Evolutionary conservation across 2,329 filamentous ascomycete genomes (phyloP).

Genomic region (Fusarium temperatum): DNA sequence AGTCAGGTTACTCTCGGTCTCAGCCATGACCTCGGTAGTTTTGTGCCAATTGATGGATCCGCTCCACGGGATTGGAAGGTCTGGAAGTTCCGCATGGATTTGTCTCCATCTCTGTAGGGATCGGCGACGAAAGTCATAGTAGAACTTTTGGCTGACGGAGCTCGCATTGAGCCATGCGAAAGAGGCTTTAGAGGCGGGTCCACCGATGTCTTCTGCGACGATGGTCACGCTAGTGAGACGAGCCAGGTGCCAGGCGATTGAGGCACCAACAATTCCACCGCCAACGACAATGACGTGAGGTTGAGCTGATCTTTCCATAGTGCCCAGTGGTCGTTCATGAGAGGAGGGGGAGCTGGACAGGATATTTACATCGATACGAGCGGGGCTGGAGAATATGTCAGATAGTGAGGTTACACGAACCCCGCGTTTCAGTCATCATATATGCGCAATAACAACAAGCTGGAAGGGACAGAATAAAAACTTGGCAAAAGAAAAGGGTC

Average conservation of each 20-base stretch:
- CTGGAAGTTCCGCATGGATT: slow-evolving; percentile 3
- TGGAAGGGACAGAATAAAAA: background rate
- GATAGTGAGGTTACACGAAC: background rate
- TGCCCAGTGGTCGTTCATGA: accelerated
- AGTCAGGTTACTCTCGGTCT: background rate
- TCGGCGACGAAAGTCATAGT: slow-evolving; percentile 20
- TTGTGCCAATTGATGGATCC: slow-evolving; percentile 31
- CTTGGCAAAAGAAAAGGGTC: background rate
- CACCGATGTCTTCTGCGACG: slow-evolving; percentile 22
- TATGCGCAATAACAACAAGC: background rate
- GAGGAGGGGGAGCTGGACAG: background rate
- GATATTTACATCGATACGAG: background rate
- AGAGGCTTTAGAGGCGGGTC: slow-evolving; percentile 11
- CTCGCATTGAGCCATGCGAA: slow-evolving; percentile 32
- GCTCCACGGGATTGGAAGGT: slow-evolving; percentile 19
- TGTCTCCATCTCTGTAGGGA: slow-evolving; percentile 24
- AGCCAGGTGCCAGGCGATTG: slow-evolving; percentile 29
- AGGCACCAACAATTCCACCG: slow-evolving; percentile 24
- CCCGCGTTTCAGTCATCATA: background rate
- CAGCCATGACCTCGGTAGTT: background rate
- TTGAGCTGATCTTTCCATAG: background rate
- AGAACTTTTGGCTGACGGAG: slow-evolving; percentile 8
- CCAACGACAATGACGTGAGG: slow-evolving; percentile 25
- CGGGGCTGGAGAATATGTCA: background rate
- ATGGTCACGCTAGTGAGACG: slow-evolving; percentile 15